Conservation (phyloP, 768 basidiomycete species). For the Crucibulum laeve region DNA sequence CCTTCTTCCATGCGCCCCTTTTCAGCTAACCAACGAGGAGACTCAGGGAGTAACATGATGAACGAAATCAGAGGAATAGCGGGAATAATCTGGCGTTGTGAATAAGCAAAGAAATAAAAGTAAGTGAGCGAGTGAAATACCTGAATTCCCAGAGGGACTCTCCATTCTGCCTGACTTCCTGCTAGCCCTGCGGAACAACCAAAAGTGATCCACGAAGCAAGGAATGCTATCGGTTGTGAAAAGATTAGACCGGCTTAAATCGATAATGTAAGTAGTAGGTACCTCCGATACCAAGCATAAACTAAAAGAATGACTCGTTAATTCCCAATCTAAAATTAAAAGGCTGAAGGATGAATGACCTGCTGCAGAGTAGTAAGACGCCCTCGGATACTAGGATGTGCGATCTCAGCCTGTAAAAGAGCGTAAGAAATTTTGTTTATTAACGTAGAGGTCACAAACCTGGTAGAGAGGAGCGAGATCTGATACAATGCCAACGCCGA, state of each 20-base stretch:
- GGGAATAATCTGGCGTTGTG: constrained; percentile 28
- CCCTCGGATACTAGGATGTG: constrained; percentile 53
- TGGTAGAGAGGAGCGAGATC: constrained; percentile 52
- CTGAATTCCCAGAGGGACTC: constrained; percentile 43
- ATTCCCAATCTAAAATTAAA: background rate
- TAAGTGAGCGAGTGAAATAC: constrained; percentile 9
- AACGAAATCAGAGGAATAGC: constrained; percentile 46
- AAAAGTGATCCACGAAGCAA: constrained; percentile 44
- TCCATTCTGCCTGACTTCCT: constrained; percentile 40
- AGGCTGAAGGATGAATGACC: constrained; percentile 11
- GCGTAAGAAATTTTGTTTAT: background rate
- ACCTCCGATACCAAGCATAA: constrained; percentile 48
- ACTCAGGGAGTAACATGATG: constrained; percentile 48
- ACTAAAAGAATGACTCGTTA: constrained; percentile 13
- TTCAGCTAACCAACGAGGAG: constrained; percentile 51
- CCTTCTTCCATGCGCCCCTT: constrained; percentile 46
- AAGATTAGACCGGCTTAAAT: background rate
- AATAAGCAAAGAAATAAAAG: background rate
- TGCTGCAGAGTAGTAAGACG: constrained; percentile 50
- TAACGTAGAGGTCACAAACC: constrained; percentile 11
- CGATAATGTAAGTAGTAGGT: constrained; percentile 1
- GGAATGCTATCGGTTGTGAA: constrained; percentile 33
- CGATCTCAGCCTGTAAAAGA: constrained; percentile 41
- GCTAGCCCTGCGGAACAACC: constrained; percentile 34
- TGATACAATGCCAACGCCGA: constrained; percentile 43